Conservation (phyloP, 2,329 filamentous ascomycete species). For the Ustulina deusta region DNA sequence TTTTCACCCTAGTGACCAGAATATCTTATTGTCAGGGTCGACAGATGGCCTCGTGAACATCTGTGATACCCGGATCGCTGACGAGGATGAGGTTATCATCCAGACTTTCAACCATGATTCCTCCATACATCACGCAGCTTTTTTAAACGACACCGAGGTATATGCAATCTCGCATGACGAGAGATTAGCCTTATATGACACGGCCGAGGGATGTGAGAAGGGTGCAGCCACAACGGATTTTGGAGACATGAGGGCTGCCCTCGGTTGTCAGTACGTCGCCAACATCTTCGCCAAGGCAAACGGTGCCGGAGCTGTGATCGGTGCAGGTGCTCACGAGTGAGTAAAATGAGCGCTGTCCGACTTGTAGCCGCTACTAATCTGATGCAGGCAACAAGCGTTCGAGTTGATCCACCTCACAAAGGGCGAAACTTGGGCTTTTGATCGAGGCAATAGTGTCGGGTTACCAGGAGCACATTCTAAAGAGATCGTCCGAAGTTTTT, state of each 20-base stretch:
- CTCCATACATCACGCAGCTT: conserved; percentile 80
- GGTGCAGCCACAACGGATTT: conserved; percentile 69
- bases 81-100: conserved; percentile 82
- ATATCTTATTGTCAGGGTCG: conserved; percentile 78
- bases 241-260: conserved; percentile 74
- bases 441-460: conserved; percentile 67
- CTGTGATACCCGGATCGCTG: conserved; percentile 75
- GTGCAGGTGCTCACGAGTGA: conserved; percentile 75
- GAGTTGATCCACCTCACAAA: conserved; percentile 70
- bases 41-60: conserved; percentile 85
- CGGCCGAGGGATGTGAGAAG: conserved; percentile 72
- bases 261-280: conserved; percentile 80
- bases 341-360: conserved; percentile 46
- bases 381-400: conserved; percentile 61
- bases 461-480: conserved; percentile 72
- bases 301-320: conserved; percentile 69
- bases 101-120: conserved; percentile 83
- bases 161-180: conserved; percentile 84
- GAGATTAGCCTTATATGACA: conserved; percentile 77
- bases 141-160: conserved; percentile 73
- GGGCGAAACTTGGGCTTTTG: conserved; percentile 64
- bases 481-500: conserved; percentile 73
- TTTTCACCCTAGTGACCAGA: conserved; percentile 70
- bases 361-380: conserved; percentile 22
- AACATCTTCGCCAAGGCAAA: conserved; percentile 72